Conservation (phyloP, 139 green algal species). For the Coelastrella sp. region DNA sequence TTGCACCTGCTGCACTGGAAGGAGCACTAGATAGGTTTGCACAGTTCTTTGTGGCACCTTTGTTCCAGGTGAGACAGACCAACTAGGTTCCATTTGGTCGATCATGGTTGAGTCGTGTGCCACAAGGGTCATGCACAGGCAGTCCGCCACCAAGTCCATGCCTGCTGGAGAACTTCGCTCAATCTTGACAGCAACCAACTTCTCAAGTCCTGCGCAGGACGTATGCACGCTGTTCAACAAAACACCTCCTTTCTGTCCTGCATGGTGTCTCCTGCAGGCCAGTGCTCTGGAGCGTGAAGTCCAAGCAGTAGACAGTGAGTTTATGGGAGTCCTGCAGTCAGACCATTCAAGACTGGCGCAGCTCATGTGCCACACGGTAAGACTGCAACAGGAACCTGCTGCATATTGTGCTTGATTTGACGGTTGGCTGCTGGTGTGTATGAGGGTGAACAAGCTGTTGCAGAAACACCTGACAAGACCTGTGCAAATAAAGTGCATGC, state of each 20-base stretch:
- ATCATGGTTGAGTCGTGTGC: too few relatives aligned
- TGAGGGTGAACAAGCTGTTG: neutral
- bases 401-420: neutral
- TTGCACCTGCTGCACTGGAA: slow-evolving; percentile 76
- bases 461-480: too few relatives aligned
- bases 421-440: neutral
- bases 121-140: too few relatives aligned
- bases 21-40: slow-evolving; percentile 94
- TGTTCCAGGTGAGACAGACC: slow-evolving; percentile 85
- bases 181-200: too few relatives aligned
- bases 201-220: too few relatives aligned
- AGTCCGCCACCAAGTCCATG: too few relatives aligned
- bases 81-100: too few relatives aligned
- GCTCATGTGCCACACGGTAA: slow-evolving; percentile 88
- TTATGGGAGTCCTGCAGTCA: slow-evolving; percentile 83
- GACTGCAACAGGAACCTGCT: neutral
- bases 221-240: neutral
- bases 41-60: slow-evolving; percentile 93
- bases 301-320: slow-evolving; percentile 89
- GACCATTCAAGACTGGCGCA: slow-evolving; percentile 87
- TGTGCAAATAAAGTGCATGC: too few relatives aligned
- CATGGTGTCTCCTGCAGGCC: neutral
- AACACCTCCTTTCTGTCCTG: neutral
- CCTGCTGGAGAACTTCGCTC: too few relatives aligned
- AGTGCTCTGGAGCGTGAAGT: slow-evolving; percentile 92